A percentile compares a stretch with the other conserved stretches of the same genome.
Conservation (phyloP, 2,329 filamentous ascomycete genomes). For the Paecilomyces variotii region DNA sequence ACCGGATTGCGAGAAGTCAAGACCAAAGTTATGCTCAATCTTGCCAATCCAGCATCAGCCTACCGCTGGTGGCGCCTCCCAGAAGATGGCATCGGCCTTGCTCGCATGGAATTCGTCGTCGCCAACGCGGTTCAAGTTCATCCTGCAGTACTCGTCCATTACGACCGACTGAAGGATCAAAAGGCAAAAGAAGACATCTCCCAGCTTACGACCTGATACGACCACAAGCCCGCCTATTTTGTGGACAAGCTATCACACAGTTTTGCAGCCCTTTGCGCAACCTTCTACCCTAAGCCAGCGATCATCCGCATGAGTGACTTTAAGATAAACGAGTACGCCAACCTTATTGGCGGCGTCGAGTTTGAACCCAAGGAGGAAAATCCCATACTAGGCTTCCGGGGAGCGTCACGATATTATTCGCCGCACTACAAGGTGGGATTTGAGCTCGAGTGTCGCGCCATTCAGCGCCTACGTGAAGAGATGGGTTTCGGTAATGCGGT, state of each 20-base stretch:
- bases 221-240: constrained; percentile 31
- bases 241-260: constrained; percentile 30
- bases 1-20: constrained; percentile 12
- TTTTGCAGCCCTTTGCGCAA: constrained; percentile 30
- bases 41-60: constrained; percentile 30
- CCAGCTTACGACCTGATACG: constrained; percentile 22
- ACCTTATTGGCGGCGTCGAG: constrained; percentile 31
- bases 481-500: constrained; percentile 32
- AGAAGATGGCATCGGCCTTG: constrained; percentile 32
- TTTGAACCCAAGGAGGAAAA: constrained; percentile 35
- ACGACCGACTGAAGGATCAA: constrained; percentile 21
- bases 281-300: constrained; percentile 31
- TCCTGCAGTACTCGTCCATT: constrained; percentile 30
- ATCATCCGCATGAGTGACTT: constrained; percentile 36
- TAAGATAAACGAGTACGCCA: constrained; percentile 35
- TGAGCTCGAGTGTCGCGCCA: constrained; percentile 31
- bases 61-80: constrained; percentile 36
- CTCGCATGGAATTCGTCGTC: constrained; percentile 36
- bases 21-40: constrained; percentile 32
- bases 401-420: constrained; percentile 36
- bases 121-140: constrained; percentile 30
- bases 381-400: constrained; percentile 36
- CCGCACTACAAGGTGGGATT: constrained; percentile 32
- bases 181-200: constrained; percentile 18
- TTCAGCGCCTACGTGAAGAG: constrained; percentile 29